These are phyloP conservation scores for Pholiota microspora DNA, from an alignment of 768 basidiomycete species.

Conservation along the genomic window DNA sequence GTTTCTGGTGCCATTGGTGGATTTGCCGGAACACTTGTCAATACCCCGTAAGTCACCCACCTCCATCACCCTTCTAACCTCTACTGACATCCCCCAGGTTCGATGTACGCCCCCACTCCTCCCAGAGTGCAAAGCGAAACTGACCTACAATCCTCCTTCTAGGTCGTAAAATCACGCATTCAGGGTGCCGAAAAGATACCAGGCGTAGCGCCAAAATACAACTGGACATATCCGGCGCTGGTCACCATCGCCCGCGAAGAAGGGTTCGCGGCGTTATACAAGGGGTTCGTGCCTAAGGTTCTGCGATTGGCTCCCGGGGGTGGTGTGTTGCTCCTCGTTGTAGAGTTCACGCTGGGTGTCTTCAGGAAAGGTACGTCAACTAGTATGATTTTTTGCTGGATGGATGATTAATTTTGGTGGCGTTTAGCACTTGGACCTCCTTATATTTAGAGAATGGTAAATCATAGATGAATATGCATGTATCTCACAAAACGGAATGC, in stretches of 20 bases:
- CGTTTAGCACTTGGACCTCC: slow-evolving; percentile 48
- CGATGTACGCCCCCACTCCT: slow-evolving; percentile 26
- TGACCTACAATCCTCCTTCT: slow-evolving; percentile 10
- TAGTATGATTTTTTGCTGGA: background rate
- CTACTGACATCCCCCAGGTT: slow-evolving; percentile 22
- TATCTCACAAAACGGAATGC: background rate
- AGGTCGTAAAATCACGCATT: slow-evolving; percentile 97
- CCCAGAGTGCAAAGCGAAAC: too few relatives aligned
- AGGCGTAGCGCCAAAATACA: slow-evolving; percentile 82
- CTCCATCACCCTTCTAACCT: background rate
- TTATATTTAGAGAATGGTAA: slow-evolving; percentile 39
- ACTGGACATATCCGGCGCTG: slow-evolving; percentile 93
- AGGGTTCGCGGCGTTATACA: slow-evolving; percentile 83
- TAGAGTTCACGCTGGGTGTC: slow-evolving; percentile 77
- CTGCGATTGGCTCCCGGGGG: slow-evolving; percentile 94
- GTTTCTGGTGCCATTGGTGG: slow-evolving; percentile 89
- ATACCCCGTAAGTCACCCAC: slow-evolving; percentile 72
- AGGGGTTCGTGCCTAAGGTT: slow-evolving; percentile 95
- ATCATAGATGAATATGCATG: background rate
- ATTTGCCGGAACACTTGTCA: slow-evolving; percentile 83
- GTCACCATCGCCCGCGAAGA: slow-evolving; percentile 84
- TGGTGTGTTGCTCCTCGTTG: slow-evolving; percentile 91
- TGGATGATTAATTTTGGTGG: background rate
- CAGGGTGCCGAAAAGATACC: slow-evolving; percentile 68
- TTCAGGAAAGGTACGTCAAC: slow-evolving; percentile 64